These are phyloP conservation scores for Paramecium biaurelia DNA, from an alignment of 73 alveolate species.

Conservation along the genomic window DNA sequence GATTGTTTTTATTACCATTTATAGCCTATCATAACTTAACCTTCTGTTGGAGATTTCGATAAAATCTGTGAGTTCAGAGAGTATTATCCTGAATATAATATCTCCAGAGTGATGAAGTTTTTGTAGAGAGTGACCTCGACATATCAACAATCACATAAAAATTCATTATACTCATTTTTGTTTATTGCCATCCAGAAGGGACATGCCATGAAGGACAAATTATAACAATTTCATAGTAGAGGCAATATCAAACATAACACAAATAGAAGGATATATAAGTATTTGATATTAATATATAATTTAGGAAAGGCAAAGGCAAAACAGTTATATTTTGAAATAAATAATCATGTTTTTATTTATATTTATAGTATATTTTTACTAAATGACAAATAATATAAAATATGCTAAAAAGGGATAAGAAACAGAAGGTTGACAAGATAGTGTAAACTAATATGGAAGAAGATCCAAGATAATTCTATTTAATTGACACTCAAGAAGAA, in stretches of 20 bases:
- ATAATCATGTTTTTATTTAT: neutral
- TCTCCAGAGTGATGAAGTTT: neutral
- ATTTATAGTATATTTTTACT: neutral
- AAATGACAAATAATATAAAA: neutral
- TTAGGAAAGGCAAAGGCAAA: neutral
- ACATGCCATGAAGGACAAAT: neutral
- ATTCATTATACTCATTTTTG: neutral
- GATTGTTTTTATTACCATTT: neutral
- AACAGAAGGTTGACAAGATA: neutral
- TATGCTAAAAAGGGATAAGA: neutral
- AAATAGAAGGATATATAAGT: neutral
- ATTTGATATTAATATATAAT: neutral
- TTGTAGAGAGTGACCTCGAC: neutral
- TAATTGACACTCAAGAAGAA: neutral
- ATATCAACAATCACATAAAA: neutral
- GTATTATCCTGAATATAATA: slow-evolving; percentile 8
- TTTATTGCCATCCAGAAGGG: neutral
- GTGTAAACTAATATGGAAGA: neutral
- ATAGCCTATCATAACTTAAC: neutral
- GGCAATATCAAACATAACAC: neutral
- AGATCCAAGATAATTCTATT: slow-evolving; percentile 23
- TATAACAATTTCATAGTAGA: neutral
- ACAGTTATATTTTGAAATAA: neutral
- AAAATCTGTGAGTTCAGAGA: slow-evolving; percentile 11
- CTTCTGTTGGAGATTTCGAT: slow-evolving; percentile 40